Conservation (phyloP, 352 stramenopile species). For the Globisporangium okanoganense region DNA sequence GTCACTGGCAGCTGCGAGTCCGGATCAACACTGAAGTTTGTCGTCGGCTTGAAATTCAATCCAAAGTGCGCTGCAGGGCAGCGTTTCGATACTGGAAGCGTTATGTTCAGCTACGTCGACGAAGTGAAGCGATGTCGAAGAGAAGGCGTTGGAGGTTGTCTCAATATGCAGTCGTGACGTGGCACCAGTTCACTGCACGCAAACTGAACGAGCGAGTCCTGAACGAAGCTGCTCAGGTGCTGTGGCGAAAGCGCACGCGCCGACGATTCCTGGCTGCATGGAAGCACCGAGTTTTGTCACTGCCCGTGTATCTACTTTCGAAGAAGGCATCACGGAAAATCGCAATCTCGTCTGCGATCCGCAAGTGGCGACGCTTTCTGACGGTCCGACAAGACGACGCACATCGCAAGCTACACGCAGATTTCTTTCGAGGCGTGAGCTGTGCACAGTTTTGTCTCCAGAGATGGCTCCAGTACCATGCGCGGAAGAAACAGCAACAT, state of each 20-base stretch:
- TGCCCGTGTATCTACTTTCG: background rate
- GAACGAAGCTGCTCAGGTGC: background rate
- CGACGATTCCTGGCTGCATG: conserved; percentile 1
- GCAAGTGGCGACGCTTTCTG: conserved; percentile 13
- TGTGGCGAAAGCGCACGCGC: conserved; percentile 4
- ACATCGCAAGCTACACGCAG: conserved; percentile 21
- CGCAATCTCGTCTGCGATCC: conserved; percentile 6
- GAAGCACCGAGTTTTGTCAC: background rate
- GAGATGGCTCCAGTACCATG: conserved; percentile 1
- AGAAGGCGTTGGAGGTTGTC: background rate
- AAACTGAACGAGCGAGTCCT: conserved; percentile 4
- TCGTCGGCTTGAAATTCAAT: background rate
- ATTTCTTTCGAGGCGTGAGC: conserved; percentile 25
- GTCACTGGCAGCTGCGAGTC: background rate
- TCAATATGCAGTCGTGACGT: background rate
- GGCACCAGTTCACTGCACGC: background rate
- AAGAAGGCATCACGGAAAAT: conserved; percentile 1
- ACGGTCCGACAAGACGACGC: conserved; percentile 1
- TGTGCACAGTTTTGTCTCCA: conserved; percentile 3
- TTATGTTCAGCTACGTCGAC: background rate
- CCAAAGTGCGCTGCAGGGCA: background rate
- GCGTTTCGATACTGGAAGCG: background rate
- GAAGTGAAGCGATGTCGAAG: background rate
- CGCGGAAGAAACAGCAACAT: background rate
- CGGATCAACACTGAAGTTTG: background rate